A percentile compares a stretch with the other conserved stretches of the same genome.
These are phyloP conservation scores for Seiridium cupressi DNA, from an alignment of 2,329 filamentous ascomycete genomes.

Conservation along the genomic window DNA sequence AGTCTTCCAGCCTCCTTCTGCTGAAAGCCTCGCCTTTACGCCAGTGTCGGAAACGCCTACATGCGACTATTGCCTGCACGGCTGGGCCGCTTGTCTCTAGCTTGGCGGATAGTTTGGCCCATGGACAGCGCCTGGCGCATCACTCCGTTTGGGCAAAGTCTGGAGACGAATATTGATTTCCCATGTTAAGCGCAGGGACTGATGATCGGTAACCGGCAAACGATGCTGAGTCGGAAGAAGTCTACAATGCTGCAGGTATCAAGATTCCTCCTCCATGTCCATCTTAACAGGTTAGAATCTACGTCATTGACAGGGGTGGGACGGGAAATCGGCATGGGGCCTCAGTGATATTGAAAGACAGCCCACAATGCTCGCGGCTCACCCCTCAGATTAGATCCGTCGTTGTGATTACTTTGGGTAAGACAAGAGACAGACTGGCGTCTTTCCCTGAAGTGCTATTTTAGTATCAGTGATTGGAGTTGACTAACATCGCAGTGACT, in stretches of 20 bases:
- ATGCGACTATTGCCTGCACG: background rate
- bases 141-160: background rate
- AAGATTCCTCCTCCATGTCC: background rate
- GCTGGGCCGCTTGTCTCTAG: background rate
- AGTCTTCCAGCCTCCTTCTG: background rate
- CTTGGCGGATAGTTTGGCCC: background rate
- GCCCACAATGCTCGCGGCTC: too few species aligned
- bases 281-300: background rate
- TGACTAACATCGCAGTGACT: too few species aligned
- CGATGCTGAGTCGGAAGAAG: background rate
- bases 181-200: background rate
- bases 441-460: too few species aligned
- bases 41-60: background rate
- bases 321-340: background rate
- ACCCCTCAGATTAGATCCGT: too few species aligned
- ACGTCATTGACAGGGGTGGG: conserved; percentile 1
- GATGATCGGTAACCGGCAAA: background rate
- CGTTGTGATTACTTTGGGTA: too few species aligned
- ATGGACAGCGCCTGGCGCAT: background rate
- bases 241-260: background rate
- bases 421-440: too few species aligned
- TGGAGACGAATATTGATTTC: background rate
- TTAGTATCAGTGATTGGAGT: too few species aligned
- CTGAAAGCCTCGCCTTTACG: background rate
- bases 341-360: too few species aligned